Evolutionary conservation across 345 rosid species (phyloP).

Genomic region (Melastoma malabathricum): DNA sequence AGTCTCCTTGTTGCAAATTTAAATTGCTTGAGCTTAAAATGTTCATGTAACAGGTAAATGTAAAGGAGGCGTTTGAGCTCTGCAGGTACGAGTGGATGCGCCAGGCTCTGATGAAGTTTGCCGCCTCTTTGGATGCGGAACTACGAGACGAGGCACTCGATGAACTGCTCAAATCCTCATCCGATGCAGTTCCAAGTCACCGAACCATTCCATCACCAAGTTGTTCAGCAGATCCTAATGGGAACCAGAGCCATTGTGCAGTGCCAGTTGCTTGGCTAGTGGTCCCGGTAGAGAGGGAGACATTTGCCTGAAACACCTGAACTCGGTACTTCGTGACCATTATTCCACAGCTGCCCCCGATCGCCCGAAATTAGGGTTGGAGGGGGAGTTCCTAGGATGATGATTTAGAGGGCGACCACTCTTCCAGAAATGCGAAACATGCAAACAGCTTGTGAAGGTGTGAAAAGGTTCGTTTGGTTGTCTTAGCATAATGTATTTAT

Average conservation of each 20-base stretch:
- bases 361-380: too few relatives aligned
- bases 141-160: conserved; percentile 10
- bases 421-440: too few relatives aligned
- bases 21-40: neutral
- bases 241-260: conserved; percentile 10
- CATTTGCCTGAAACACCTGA: too few relatives aligned
- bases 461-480: too few relatives aligned
- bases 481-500: too few relatives aligned
- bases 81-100: conserved; percentile 92
- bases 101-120: conserved; percentile 40
- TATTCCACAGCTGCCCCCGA: too few relatives aligned
- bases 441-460: too few relatives aligned
- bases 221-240: conserved; percentile 12
- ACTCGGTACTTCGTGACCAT: too few relatives aligned
- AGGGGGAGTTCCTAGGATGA: too few relatives aligned
- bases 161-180: conserved; percentile 15
- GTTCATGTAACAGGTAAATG: conserved; percentile 22
- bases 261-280: conserved; percentile 19
- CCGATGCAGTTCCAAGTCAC: conserved; percentile 14
- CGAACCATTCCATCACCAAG: conserved; percentile 13
- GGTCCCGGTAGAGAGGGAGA: too few relatives aligned
- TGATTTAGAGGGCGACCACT: too few relatives aligned
- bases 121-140: conserved; percentile 16
- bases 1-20: too few relatives aligned
- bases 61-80: conserved; percentile 39